A percentile compares a stretch with the other conserved stretches of the same genome.
These are phyloP conservation scores for Penicillium sp. DNA, from an alignment of 2,329 filamentous ascomycete genomes.

Conservation along the genomic window DNA sequence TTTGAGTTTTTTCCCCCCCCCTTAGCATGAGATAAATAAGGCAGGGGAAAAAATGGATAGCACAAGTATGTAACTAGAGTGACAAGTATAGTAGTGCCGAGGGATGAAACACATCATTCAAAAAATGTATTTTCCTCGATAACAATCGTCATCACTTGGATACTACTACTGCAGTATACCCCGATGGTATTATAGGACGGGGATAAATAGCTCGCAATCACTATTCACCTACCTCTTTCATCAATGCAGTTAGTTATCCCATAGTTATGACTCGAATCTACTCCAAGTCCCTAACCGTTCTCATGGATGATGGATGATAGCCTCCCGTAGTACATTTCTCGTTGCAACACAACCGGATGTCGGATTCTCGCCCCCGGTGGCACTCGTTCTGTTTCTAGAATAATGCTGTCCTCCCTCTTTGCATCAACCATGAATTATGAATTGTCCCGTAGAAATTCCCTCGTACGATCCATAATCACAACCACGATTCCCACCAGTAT, in stretches of 20 bases:
- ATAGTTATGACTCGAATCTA: background rate
- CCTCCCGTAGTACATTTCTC: background rate
- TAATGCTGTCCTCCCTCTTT: background rate
- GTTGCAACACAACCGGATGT: background rate
- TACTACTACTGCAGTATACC: background rate
- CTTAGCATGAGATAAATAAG: background rate
- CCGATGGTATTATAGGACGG: background rate
- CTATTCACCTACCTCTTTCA: background rate
- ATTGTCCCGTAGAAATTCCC: background rate
- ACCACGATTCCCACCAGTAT: background rate
- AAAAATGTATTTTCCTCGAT: too few species aligned
- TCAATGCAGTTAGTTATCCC: background rate
- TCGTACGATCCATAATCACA: background rate
- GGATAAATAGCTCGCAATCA: background rate
- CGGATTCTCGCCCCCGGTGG: background rate
- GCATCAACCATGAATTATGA: background rate
- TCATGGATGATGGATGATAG: background rate
- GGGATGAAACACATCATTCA: background rate
- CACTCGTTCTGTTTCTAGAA: constrained; percentile 3
- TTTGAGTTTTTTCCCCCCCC: too few species aligned
- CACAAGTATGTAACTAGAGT: background rate
- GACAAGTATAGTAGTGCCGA: background rate
- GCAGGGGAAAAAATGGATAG: too few species aligned
- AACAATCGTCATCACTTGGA: background rate
- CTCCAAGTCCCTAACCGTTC: background rate